These are phyloP conservation scores for Colletotrichum musicola DNA, from an alignment of 2,329 filamentous ascomycete species.

Conservation along the genomic window DNA sequence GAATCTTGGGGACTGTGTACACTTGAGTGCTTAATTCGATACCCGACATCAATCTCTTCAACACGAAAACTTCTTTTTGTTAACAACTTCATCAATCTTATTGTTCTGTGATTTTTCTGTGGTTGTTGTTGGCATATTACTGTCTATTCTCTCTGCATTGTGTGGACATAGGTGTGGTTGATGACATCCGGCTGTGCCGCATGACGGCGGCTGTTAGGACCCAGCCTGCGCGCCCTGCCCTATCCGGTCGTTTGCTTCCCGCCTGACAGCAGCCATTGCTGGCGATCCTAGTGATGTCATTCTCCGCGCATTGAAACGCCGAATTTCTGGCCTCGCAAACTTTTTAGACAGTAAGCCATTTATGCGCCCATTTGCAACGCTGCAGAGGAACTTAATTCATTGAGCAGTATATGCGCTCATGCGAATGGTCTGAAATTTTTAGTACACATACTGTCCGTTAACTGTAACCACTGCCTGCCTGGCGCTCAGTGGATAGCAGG, in stretches of 20 bases:
- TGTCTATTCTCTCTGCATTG: not conserved
- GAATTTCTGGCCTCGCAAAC: not conserved
- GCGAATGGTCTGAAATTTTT: too few species aligned
- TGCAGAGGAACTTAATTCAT: too few species aligned
- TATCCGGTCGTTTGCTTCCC: not conserved
- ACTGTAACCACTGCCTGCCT: too few species aligned
- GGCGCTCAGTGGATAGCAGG: too few species aligned
- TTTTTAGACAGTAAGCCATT: too few species aligned
- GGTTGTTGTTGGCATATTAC: too few species aligned
- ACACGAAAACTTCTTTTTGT: not conserved
- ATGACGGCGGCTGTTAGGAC: not conserved
- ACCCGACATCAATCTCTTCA: conserved; percentile 39
- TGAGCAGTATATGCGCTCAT: too few species aligned
- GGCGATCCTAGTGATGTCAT: conserved; percentile 25
- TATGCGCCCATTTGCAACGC: too few species aligned
- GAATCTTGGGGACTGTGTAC: conserved; percentile 23
- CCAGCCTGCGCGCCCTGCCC: too few species aligned
- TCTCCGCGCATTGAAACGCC: conserved; percentile 1
- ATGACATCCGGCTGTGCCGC: not conserved
- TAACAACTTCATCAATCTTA: too few species aligned
- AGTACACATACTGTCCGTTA: too few species aligned
- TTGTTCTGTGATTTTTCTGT: too few species aligned
- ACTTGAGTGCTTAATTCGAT: conserved; percentile 38
- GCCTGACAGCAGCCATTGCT: not conserved
- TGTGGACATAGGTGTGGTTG: not conserved